Conservation (phyloP, 768 basidiomycete species). For the Exsudoporus frostii region DNA sequence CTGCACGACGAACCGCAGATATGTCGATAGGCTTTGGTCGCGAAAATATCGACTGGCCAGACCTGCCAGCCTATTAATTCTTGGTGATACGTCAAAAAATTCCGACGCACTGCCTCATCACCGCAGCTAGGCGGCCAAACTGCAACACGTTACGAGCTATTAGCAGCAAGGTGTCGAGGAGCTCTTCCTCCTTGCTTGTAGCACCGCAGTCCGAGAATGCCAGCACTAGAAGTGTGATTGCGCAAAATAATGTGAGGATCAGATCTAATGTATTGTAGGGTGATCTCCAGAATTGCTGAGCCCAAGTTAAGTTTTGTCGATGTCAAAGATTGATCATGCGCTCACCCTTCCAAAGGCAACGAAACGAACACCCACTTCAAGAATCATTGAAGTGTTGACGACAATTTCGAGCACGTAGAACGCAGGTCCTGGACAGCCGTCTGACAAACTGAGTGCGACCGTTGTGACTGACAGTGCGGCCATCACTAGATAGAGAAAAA, state of each 20-base stretch:
- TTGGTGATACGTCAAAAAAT: not conserved
- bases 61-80: slow-evolving; percentile 42
- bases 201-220: slow-evolving; percentile 82
- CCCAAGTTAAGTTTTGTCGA: slow-evolving; percentile 1
- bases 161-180: slow-evolving; percentile 88
- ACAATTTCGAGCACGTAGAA: slow-evolving; percentile 90
- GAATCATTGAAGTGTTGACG: slow-evolving; percentile 88
- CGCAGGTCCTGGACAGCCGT: slow-evolving; percentile 81
- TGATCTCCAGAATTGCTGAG: slow-evolving; percentile 95
- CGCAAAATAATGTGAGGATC: slow-evolving; percentile 85
- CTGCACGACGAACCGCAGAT: slow-evolving; percentile 61
- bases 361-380: slow-evolving; percentile 89
- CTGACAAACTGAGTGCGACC: slow-evolving; percentile 74
- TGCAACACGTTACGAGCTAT: slow-evolving; percentile 92
- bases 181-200: slow-evolving; percentile 87
- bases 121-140: slow-evolving; percentile 86
- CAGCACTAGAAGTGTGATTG: slow-evolving; percentile 82
- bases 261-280: slow-evolving; percentile 89
- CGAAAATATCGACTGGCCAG: slow-evolving; percentile 86
- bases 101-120: slow-evolving; percentile 83
- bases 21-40: slow-evolving; percentile 86
- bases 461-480: slow-evolving; percentile 84
- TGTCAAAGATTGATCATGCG: not conserved
- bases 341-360: slow-evolving; percentile 90
- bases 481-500: slow-evolving; percentile 86